Percentiles rank a stretch among this genome's conserved stretches.
These are phyloP conservation scores for Astrocystis sublimbata DNA, from an alignment of 495 filamentous ascomycete species.

Conservation along the genomic window DNA sequence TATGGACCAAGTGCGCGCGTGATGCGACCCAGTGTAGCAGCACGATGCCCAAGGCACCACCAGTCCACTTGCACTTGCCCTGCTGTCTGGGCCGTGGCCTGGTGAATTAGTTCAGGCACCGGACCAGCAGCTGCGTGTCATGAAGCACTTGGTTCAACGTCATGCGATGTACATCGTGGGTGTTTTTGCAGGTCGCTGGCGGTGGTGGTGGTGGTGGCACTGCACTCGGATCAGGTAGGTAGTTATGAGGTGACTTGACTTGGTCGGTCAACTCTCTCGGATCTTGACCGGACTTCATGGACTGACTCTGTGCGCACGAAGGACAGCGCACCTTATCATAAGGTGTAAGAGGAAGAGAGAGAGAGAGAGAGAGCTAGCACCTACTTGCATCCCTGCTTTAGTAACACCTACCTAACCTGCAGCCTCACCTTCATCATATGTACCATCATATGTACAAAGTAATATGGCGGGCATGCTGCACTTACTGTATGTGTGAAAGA, in stretches of 20 bases:
- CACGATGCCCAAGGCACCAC: constrained; percentile 16
- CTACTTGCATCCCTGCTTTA: too few relatives aligned
- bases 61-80: neutral
- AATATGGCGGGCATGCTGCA: too few relatives aligned
- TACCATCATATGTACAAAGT: too few relatives aligned
- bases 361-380: too few relatives aligned
- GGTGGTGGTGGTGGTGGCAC: neutral
- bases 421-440: too few relatives aligned
- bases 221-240: neutral
- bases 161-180: neutral
- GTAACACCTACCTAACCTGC: too few relatives aligned
- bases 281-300: too few relatives aligned
- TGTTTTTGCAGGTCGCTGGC: neutral
- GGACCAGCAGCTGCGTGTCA: constrained; percentile 12
- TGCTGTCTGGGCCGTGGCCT: constrained; percentile 5
- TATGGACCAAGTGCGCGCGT: neutral
- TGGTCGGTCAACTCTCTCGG: neutral
- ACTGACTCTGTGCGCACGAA: too few relatives aligned
- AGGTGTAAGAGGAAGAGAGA: too few relatives aligned
- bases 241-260: too few relatives aligned
- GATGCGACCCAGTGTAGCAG: neutral
- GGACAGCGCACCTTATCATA: too few relatives aligned
- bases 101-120: constrained; percentile 3
- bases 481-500: too few relatives aligned
- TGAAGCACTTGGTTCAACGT: constrained; percentile 10